These are phyloP conservation scores for Tolypocladium guangdongense DNA, from an alignment of 2,329 filamentous ascomycete genomes.

Conservation along the genomic window DNA sequence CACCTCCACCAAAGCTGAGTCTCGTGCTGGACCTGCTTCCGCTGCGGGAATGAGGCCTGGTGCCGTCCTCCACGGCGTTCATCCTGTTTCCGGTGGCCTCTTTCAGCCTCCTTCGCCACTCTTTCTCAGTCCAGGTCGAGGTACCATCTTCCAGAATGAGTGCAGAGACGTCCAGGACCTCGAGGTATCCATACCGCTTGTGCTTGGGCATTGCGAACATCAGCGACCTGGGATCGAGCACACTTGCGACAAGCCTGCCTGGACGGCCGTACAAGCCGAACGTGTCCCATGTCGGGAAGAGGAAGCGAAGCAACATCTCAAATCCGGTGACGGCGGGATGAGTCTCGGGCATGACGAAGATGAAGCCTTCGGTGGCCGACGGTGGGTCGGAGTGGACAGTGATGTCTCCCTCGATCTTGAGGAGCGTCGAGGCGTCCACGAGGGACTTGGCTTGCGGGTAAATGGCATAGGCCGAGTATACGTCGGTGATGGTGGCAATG, in stretches of 20 bases:
- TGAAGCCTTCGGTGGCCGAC: conserved; percentile 77
- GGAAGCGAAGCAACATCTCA: conserved; percentile 85
- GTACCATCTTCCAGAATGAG: conserved; percentile 73
- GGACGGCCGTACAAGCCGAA: conserved; percentile 89
- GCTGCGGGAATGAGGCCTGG: conserved; percentile 33
- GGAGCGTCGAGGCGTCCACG: conserved; percentile 85
- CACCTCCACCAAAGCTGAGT: conserved; percentile 33
- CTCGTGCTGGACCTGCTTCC: conserved; percentile 49
- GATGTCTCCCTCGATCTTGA: conserved; percentile 88
- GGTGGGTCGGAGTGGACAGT: conserved; percentile 74
- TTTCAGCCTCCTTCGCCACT: conserved; percentile 85
- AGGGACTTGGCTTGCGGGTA: conserved; percentile 91
- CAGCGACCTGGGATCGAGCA: conserved; percentile 73
- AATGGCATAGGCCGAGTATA: conserved; percentile 86
- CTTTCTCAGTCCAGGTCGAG: conserved; percentile 66
- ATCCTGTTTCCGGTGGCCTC: conserved; percentile 76
- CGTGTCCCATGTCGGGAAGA: conserved; percentile 90
- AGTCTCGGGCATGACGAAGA: conserved; percentile 95
- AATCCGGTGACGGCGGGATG: conserved; percentile 89
- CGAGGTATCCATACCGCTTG: conserved; percentile 79
- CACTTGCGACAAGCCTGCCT: conserved; percentile 74
- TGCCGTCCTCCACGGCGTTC: conserved; percentile 47
- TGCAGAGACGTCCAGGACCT: conserved; percentile 72
- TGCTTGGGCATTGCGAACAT: conserved; percentile 98
- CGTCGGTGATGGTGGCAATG: conserved; percentile 84